These are phyloP conservation scores for Asclepias syriaca DNA, from an alignment of 257 asterid species.

Conservation along the genomic window DNA sequence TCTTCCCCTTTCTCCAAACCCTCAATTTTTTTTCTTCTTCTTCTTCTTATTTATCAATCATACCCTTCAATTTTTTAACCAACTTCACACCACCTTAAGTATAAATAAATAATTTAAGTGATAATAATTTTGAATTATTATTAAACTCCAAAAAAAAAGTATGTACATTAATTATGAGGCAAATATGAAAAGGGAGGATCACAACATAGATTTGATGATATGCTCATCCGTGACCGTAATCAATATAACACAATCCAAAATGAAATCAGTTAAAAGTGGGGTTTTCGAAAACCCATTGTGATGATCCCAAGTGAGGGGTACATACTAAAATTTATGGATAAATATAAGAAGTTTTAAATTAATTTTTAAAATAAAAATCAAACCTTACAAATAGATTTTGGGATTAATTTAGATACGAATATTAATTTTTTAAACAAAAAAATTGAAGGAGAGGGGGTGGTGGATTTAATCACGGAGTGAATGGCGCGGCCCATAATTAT, in stretches of 20 bases:
- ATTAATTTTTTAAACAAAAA: no score
- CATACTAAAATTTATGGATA: no score
- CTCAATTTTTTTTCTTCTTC: not conserved
- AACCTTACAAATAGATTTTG: no score
- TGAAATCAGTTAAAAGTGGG: not conserved
- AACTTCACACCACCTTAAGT: no score
- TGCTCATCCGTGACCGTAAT: not conserved
- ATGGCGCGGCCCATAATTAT: constrained; percentile 32
- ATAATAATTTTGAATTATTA: no score
- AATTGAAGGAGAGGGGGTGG: not conserved
- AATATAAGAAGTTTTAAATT: no score
- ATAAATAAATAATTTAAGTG: no score
- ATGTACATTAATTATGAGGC: not conserved
- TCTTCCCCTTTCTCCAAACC: not conserved
- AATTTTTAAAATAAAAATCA: no score
- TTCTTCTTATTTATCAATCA: no score
- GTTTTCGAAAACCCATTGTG: not conserved
- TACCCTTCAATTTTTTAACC: no score
- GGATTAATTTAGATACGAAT: no score
- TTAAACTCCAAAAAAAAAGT: not conserved
- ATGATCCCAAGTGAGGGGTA: not conserved
- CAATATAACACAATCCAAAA: not conserved
- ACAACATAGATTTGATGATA: not conserved
- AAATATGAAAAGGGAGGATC: not conserved
- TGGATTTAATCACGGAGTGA: constrained; percentile 45